These are phyloP conservation scores for Botrytis cinerea DNA, from an alignment of 2,329 filamentous ascomycete genomes.

Conservation along the genomic window DNA sequence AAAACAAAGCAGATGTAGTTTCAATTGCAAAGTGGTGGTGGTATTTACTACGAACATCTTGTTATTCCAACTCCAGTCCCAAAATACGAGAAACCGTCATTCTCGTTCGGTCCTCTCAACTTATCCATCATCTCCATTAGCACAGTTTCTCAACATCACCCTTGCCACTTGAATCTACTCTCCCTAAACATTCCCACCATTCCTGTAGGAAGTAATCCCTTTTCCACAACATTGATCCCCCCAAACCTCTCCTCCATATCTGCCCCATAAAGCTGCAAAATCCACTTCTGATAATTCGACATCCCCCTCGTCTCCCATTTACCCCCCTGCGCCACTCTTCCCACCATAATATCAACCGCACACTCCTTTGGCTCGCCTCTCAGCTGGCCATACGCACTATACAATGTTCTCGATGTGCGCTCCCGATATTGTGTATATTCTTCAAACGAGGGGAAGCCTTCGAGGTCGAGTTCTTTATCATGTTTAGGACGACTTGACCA, in stretches of 20 bases:
- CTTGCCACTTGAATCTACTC: slow-evolving; percentile 44
- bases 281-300: slow-evolving; percentile 44
- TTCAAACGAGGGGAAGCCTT: slow-evolving; percentile 12
- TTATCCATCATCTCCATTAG: neutral
- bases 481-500: neutral
- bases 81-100: neutral
- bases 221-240: slow-evolving; percentile 44
- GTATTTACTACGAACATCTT: neutral
- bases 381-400: neutral
- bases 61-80: neutral
- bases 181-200: slow-evolving; percentile 44
- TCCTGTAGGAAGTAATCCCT: slow-evolving; percentile 45
- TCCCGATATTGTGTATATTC: neutral
- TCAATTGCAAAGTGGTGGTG: neutral
- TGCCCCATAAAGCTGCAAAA: slow-evolving; percentile 43
- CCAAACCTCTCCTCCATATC: slow-evolving; percentile 46
- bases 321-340: neutral
- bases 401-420: neutral
- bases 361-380: neutral
- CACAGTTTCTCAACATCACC: slow-evolving; percentile 38
- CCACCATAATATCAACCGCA: neutral
- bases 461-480: neutral
- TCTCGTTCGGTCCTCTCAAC: neutral
- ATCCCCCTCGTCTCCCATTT: neutral
- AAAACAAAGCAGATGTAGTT: neutral